A percentile compares a stretch with the other conserved stretches of the same genome.
phyloP scores from a whole-genome alignment of 2,329 filamentous ascomycete genomes.

The Teratosphaeria gauchensis region DNA sequence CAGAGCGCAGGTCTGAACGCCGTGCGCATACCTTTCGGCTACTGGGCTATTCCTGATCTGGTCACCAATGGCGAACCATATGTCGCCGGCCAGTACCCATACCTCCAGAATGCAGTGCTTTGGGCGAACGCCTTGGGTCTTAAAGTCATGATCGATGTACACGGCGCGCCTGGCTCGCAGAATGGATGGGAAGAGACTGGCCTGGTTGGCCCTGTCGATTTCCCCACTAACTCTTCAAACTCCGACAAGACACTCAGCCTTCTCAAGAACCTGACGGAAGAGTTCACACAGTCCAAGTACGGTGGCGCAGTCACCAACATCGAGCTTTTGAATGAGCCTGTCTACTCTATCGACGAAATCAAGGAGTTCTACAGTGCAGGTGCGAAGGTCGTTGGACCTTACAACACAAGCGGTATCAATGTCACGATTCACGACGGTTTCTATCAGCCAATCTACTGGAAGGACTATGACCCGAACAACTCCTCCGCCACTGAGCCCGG shows the following conservation, averaged over 20 bases:
- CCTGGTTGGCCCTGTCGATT: constrained; percentile 11
- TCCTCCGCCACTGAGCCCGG: neutral
- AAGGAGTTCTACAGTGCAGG: constrained; percentile 10
- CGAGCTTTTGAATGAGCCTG: constrained; percentile 17
- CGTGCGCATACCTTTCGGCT: constrained; percentile 18
- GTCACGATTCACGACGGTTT: constrained; percentile 16
- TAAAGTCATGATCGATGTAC: constrained; percentile 15
- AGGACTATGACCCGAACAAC: constrained; percentile 13
- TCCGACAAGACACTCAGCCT: constrained; percentile 13
- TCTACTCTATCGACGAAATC: constrained; percentile 5
- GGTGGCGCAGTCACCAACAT: constrained; percentile 14
- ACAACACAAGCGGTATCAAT: constrained; percentile 11
- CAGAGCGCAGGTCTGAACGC: constrained; percentile 10
- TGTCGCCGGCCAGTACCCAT: constrained; percentile 12
- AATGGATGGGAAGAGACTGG: constrained; percentile 15
- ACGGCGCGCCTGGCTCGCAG: constrained; percentile 16
- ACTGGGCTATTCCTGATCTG: constrained; percentile 16
- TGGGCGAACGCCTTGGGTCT: constrained; percentile 17
- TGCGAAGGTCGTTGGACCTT: constrained; percentile 6
- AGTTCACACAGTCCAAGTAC: constrained; percentile 14
- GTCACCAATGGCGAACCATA: constrained; percentile 13
- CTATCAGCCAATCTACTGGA: constrained; percentile 14
- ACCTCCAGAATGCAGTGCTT: constrained; percentile 13
- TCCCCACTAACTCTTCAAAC: constrained; percentile 12
- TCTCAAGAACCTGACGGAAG: constrained; percentile 15